These are phyloP conservation scores for Asterochloris erici DNA, from an alignment of 139 green algal species.

Conservation along the genomic window DNA sequence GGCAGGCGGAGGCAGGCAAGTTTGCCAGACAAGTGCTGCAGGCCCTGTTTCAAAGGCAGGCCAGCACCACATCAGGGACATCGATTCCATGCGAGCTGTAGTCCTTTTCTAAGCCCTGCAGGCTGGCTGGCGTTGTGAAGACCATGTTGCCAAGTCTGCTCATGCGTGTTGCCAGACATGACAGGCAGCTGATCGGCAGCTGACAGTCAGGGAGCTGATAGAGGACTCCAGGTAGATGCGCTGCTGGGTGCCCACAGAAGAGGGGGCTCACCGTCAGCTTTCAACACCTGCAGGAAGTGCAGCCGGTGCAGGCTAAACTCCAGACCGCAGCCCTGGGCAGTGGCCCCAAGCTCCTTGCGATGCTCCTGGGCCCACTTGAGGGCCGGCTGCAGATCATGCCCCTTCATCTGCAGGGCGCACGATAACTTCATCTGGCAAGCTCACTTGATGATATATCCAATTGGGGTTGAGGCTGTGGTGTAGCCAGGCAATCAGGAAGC, in stretches of 20 bases:
- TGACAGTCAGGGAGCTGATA: too few species aligned
- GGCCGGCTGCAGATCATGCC: slow-evolving; percentile 64
- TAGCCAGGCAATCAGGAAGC: too few species aligned
- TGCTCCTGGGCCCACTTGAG: slow-evolving; percentile 80
- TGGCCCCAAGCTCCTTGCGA: slow-evolving; percentile 29
- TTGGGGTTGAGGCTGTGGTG: too few species aligned
- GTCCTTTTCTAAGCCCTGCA: too few species aligned
- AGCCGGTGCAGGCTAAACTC: slow-evolving; percentile 87
- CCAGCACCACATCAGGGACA: not conserved
- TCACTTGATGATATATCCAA: too few species aligned
- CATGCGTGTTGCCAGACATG: too few species aligned
- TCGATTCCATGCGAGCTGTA: too few species aligned
- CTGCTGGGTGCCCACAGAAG: not conserved
- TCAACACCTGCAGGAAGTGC: slow-evolving; percentile 73
- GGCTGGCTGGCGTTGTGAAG: too few species aligned
- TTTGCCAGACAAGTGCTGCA: not conserved
- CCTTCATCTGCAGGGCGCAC: slow-evolving; percentile 40
- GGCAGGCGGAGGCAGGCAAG: not conserved
- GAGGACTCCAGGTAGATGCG: not conserved
- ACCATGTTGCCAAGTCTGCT: too few species aligned
- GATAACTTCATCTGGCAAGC: too few species aligned
- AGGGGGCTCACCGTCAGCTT: slow-evolving; percentile 29
- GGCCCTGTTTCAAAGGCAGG: not conserved
- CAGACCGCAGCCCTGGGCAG: slow-evolving; percentile 33
- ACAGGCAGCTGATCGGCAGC: too few species aligned